Percentiles rank a stretch among this genome's conserved stretches.
phyloP scores from a whole-genome alignment of 306 rosid genomes.

The Erythrophleum fordii region DNA sequence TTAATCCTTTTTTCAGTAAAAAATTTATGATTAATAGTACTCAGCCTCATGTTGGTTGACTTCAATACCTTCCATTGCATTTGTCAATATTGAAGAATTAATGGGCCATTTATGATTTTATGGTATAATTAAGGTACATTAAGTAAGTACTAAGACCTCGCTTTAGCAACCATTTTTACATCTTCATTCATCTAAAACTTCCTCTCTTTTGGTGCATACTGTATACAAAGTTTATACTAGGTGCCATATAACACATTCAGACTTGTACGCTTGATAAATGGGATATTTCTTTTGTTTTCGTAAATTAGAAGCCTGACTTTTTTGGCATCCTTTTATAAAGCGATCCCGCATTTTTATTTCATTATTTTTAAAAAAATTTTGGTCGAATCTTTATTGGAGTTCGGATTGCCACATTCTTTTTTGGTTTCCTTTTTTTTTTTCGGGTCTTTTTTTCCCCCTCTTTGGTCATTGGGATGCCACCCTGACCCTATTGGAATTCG shows the following conservation, averaged over 20 bases:
- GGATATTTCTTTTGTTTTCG: background rate
- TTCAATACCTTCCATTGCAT: background rate
- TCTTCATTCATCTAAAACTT: background rate
- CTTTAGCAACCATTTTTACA: background rate
- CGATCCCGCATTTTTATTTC: constrained; percentile 22
- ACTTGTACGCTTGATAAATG: too few relatives aligned
- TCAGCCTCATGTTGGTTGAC: background rate
- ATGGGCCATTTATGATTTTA: background rate
- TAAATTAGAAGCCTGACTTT: background rate
- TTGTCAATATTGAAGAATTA: background rate
- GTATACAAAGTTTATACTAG: too few relatives aligned
- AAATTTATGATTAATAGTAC: background rate
- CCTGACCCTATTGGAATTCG: constrained; percentile 21
- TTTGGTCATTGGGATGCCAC: background rate
- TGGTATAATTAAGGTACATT: background rate
- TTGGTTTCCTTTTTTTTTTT: background rate
- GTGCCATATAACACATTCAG: too few relatives aligned
- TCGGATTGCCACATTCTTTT: background rate
- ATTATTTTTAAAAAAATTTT: background rate
- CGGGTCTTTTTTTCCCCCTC: background rate
- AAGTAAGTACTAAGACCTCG: background rate
- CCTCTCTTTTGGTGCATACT: background rate
- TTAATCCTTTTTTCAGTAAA: background rate
- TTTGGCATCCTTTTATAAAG: background rate
- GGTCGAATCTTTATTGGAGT: background rate